Evolutionary conservation across 495 filamentous ascomycete species (phyloP), one percentile per base, ranked within the genome.

Genomic region (Podospora comata): DNA sequence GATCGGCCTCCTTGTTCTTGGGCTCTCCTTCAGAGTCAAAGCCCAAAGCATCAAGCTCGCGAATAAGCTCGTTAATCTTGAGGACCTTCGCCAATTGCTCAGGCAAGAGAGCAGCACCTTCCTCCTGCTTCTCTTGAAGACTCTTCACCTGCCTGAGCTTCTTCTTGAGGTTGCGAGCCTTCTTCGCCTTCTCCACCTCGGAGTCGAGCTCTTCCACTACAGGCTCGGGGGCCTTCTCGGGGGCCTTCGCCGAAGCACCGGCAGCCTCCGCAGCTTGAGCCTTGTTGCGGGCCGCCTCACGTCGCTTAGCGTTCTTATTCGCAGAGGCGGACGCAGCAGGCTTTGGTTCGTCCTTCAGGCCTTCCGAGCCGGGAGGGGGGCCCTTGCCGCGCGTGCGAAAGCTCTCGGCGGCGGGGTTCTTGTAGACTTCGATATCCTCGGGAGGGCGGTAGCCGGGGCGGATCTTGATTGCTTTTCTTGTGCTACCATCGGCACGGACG

Each of bases 21-120:
- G 80, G 79, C 70, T 86, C 84, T 20, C 83, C 84, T 0, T 86
- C 84, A 1, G 79, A 76, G 76, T 97, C 91, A 67, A 98, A 93
- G 0, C 95, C 96, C 32, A 99, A 81, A 6, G 83, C 83, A 71
- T 97, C 92, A 30, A 99, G 84, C 76, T 98, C 93, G 39, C 93
- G 85, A 64, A 97, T 89, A 20, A 99, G 84, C 79, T 97, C 95
- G 62, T 92, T 91, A 74, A 99, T 96, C 79, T 94, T 96, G 74
- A 96, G 95, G 59, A 99, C 90, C 81, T 99, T 99, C 68, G 93
- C 94, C 64, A 98, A 89, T 81, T 99, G 96, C 79, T 99, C 96
- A 0, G 96, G 96, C 16, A 97, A 81, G 69, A 99, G 78, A 0
- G 84, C 81, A 69, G 90, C 89, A 27, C 95, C 96, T 53, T 88